Conservation (phyloP, 2,329 filamentous ascomycete genomes). For the Cryphonectria radicalis region DNA sequence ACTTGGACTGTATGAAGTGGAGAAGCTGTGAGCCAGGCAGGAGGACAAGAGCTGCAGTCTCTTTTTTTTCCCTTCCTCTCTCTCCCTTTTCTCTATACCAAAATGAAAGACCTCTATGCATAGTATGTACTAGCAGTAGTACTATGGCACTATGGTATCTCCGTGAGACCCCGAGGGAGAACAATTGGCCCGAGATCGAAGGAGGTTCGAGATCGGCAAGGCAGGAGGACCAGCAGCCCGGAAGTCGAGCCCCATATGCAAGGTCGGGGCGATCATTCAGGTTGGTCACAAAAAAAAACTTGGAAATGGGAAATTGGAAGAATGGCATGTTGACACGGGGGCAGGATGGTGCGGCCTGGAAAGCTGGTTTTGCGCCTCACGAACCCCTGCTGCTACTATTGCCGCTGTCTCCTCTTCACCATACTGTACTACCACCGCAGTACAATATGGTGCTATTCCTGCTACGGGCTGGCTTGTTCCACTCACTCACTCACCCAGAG, state of each 20-base stretch:
- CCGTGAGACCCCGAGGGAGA: background rate
- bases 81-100: background rate
- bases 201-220: background rate
- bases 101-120: background rate
- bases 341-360: slow-evolving; percentile 12
- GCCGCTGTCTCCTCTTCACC: background rate
- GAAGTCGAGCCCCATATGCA: slow-evolving; percentile 13
- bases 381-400: background rate
- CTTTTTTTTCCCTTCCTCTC: background rate
- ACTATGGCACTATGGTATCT: background rate
- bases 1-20: background rate
- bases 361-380: background rate
- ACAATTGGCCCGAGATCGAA: background rate
- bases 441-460: background rate
- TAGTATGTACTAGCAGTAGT: background rate
- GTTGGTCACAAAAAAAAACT: slow-evolving; percentile 22
- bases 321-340: slow-evolving; percentile 26
- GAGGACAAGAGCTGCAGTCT: background rate
- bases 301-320: slow-evolving; percentile 30
- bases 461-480: background rate
- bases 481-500: background rate
- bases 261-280: slow-evolving; percentile 19
- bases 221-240: slow-evolving; percentile 7
- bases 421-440: background rate
- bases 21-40: background rate